phyloP scores from a whole-genome alignment of 805 yeast genomes.

The Hyphopichia homilentoma region DNA sequence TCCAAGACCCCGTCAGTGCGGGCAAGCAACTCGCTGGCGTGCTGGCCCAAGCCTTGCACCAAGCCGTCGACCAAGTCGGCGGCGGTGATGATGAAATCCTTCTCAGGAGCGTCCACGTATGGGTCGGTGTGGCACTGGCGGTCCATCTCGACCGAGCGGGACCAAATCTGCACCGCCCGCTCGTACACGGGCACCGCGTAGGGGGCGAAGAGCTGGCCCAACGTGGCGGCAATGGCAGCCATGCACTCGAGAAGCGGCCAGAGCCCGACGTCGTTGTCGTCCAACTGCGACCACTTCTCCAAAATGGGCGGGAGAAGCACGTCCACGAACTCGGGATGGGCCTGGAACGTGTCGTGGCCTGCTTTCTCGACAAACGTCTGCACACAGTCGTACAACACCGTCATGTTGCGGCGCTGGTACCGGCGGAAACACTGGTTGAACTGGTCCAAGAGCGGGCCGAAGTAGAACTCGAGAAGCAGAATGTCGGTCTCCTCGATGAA shows the following conservation, averaged over 20 bases:
- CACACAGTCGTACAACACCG: conserved; percentile 83
- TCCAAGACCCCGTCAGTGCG: conserved; percentile 41
- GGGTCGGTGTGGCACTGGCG: conserved; percentile 65
- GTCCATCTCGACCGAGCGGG: conserved; percentile 64
- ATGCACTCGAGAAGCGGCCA: conserved; percentile 94
- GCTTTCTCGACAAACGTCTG: conserved; percentile 83
- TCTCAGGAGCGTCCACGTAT: conserved; percentile 71
- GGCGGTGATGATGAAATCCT: conserved; percentile 85
- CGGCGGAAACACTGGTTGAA: conserved; percentile 69
- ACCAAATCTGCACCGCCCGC: conserved; percentile 69
- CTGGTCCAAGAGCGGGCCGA: conserved; percentile 64
- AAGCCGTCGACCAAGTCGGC: conserved; percentile 89
- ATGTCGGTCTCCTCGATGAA: conserved; percentile 76
- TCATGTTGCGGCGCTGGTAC: conserved; percentile 79
- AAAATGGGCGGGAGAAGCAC: conserved; percentile 77
- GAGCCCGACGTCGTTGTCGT: conserved; percentile 76
- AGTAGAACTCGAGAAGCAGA: conserved; percentile 55
- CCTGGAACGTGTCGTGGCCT: conserved; percentile 50
- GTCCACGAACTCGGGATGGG: conserved; percentile 56
- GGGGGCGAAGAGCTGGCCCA: conserved; percentile 82
- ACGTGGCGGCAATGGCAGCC: conserved; percentile 83
- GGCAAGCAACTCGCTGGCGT: conserved; percentile 52
- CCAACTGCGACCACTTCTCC: conserved; percentile 69
- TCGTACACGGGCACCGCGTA: conserved; percentile 84
- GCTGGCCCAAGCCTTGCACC: conserved; percentile 78